phyloP scores from a whole-genome alignment of 2,329 filamentous ascomycete genomes.

The Exophiala sideris region DNA sequence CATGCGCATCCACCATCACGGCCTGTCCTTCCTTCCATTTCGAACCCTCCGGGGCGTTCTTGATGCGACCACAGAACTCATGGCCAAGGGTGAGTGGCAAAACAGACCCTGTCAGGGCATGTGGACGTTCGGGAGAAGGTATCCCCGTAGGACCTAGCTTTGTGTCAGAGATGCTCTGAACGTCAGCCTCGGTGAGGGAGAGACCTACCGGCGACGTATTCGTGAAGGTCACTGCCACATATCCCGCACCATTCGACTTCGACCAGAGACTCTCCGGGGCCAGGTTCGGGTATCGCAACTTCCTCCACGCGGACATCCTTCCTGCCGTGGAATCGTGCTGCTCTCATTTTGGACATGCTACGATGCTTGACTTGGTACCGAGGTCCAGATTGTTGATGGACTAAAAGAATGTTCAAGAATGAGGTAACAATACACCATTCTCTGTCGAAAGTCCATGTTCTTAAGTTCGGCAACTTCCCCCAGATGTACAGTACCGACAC shows the following conservation, averaged over 20 bases:
- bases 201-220: slow-evolving; percentile 44
- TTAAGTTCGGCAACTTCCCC: no score
- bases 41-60: slow-evolving; percentile 25
- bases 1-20: slow-evolving; percentile 21
- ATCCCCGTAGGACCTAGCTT: slow-evolving; percentile 42
- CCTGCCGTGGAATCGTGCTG: slow-evolving; percentile 43
- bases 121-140: slow-evolving; percentile 43
- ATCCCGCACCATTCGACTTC: slow-evolving; percentile 28
- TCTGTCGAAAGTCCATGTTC: no score
- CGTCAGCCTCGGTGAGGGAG: slow-evolving; percentile 39
- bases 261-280: slow-evolving; percentile 39
- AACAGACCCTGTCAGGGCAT: slow-evolving; percentile 50
- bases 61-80: slow-evolving; percentile 50
- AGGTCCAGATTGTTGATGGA: neutral
- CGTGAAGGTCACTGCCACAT: slow-evolving; percentile 38
- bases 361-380: neutral
- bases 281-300: slow-evolving; percentile 37
- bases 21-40: slow-evolving; percentile 14
- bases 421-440: no score
- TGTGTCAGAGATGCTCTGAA: neutral
- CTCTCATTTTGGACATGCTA: slow-evolving; percentile 37
- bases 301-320: slow-evolving; percentile 41
- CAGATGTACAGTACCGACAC: no score
- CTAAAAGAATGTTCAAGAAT: neutral
- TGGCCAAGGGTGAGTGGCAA: slow-evolving; percentile 52